Evolutionary conservation across 768 basidiomycete species (phyloP).

Genomic region (Daedalea quercina): DNA sequence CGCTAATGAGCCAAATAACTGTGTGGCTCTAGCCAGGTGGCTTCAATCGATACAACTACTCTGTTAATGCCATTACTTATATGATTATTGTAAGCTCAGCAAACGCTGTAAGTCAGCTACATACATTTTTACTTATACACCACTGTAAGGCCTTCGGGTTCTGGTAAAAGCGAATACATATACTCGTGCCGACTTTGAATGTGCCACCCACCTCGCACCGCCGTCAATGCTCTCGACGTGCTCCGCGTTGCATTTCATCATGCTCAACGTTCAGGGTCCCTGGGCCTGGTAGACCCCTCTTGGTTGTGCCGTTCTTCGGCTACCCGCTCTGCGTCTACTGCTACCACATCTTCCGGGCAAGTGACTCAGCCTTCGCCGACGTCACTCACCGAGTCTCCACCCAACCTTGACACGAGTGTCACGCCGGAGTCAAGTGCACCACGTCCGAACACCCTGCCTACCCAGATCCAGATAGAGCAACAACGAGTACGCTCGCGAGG

Average conservation of each 20-base stretch:
- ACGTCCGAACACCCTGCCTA: not conserved
- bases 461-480: not conserved
- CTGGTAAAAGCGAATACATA: too few species aligned
- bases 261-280: not conserved
- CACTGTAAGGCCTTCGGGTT: too few species aligned
- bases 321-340: not conserved
- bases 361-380: not conserved
- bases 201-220: not conserved
- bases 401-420: not conserved
- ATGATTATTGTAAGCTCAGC: too few species aligned
- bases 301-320: not conserved
- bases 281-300: too few species aligned
- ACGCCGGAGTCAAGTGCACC: not conserved
- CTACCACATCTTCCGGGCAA: not conserved
- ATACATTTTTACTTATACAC: too few species aligned
- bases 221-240: not conserved
- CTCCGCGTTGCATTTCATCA: not conserved
- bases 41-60: too few species aligned
- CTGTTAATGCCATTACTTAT: too few species aligned
- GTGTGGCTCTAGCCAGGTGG: too few species aligned
- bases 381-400: not conserved
- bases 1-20: too few species aligned
- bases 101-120: too few species aligned
- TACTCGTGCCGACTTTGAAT: too few species aligned
- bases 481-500: conserved; percentile 29